phyloP scores from a whole-genome alignment of 2,329 filamentous ascomycete genomes.

The Exophiala mesophila region DNA sequence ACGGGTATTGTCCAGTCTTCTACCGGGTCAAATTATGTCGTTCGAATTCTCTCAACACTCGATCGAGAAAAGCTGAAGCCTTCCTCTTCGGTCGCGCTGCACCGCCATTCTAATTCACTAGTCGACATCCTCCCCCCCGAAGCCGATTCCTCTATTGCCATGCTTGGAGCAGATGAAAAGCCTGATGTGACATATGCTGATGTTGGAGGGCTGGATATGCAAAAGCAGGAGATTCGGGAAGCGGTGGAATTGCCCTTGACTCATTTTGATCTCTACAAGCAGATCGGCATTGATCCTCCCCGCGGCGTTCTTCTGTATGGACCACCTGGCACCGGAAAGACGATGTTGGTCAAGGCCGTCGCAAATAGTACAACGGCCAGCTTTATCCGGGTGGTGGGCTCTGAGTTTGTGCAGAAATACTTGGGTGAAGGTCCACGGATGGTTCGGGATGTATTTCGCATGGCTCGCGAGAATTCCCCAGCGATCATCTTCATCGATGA shows the following conservation, averaged over 20 bases:
- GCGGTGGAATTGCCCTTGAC: conserved; percentile 94
- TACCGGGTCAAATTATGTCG: conserved; percentile 97
- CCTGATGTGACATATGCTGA: conserved; percentile 97
- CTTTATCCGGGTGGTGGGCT: conserved; percentile 97
- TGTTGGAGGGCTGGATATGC: conserved; percentile 97
- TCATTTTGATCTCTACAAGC: conserved; percentile 97
- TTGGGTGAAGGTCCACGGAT: conserved; percentile 95
- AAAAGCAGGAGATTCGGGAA: conserved; percentile 98
- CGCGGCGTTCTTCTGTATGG: conserved; percentile 95
- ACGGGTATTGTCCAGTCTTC: conserved; percentile 98
- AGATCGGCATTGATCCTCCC: conserved; percentile 97
- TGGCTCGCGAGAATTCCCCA: conserved; percentile 97
- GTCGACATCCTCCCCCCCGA: conserved; percentile 99
- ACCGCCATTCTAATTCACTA: conserved; percentile 96
- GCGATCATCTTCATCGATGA: conserved; percentile 99
- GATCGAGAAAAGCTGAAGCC: conserved; percentile 98
- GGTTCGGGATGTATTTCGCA: conserved; percentile 98
- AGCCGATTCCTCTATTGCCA: conserved; percentile 96
- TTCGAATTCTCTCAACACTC: conserved; percentile 94
- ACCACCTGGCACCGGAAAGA: conserved; percentile 92
- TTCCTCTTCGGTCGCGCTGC: conserved; percentile 92
- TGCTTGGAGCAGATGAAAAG: conserved; percentile 95
- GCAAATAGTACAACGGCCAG: conserved; percentile 97
- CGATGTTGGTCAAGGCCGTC: conserved; percentile 96
- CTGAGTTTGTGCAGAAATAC: conserved; percentile 98